Evolutionary conservation across 1,284 basidiomycete genomes (phyloP).

Genomic region (Rhodotorula sp.): DNA sequence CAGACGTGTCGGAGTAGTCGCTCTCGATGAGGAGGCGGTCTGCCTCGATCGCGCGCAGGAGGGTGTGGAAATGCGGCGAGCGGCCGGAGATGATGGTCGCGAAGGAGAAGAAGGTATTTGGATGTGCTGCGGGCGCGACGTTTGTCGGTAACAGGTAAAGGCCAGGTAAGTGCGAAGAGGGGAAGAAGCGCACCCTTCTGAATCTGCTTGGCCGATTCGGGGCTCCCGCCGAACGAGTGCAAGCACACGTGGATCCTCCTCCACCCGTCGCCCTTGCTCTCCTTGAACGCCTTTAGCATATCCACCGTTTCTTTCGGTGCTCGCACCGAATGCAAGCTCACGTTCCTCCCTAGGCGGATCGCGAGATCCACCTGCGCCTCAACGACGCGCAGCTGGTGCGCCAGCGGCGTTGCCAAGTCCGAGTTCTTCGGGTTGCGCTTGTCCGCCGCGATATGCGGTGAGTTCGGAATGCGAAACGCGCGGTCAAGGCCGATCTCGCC

Average conservation of each 20-base stretch:
- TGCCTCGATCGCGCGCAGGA: slow-evolving; percentile 64
- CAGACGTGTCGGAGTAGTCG: slow-evolving; percentile 54
- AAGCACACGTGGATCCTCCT: slow-evolving; percentile 32
- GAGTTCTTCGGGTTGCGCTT: slow-evolving; percentile 51
- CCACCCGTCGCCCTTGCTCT: slow-evolving; percentile 14
- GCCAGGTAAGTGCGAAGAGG: too few relatives aligned
- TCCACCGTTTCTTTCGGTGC: slow-evolving; percentile 65
- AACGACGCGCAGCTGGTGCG: slow-evolving; percentile 71
- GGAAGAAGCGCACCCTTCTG: slow-evolving; percentile 27
- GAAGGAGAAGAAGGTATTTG: slow-evolving; percentile 73
- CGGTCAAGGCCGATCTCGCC: slow-evolving; percentile 83
- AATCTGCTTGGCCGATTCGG: slow-evolving; percentile 33
- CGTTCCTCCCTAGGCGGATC: slow-evolving; percentile 66
- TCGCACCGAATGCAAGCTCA: slow-evolving; percentile 79
- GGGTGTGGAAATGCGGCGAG: slow-evolving; percentile 60
- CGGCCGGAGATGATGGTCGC: slow-evolving; percentile 74
- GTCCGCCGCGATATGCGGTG: slow-evolving; percentile 23
- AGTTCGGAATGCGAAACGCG: slow-evolving; percentile 66
- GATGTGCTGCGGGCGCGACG: slow-evolving; percentile 53
- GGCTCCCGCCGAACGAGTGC: slow-evolving; percentile 36
- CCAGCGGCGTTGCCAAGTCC: slow-evolving; percentile 67
- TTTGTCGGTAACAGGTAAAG: background rate
- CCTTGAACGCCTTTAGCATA: slow-evolving; percentile 54
- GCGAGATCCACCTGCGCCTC: slow-evolving; percentile 75
- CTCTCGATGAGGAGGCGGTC: slow-evolving; percentile 73